A percentile compares a stretch with the other conserved stretches of the same genome.
These are phyloP conservation scores for Arthrobotrys conoides DNA, from an alignment of 2,329 filamentous ascomycete species.

Conservation along the genomic window DNA sequence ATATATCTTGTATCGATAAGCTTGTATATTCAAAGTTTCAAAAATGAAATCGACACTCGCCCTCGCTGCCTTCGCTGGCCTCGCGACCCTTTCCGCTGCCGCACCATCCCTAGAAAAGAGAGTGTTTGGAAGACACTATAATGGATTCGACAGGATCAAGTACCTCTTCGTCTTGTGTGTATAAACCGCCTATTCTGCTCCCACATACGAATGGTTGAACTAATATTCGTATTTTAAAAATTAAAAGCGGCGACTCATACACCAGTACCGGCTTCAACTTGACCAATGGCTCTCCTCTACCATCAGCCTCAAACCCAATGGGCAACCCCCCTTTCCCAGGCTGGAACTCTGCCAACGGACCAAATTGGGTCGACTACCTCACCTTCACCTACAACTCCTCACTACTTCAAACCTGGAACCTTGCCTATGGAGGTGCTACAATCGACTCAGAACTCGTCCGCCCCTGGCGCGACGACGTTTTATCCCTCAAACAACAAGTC, in stretches of 20 bases:
- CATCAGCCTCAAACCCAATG: conserved; percentile 66
- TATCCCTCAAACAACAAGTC: conserved; percentile 67
- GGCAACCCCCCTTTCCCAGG: conserved; percentile 68
- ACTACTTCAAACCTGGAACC: conserved; percentile 70
- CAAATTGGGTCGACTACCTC: conserved; percentile 73
- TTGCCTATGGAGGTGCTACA: conserved; percentile 70
- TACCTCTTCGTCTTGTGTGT: conserved; percentile 64
- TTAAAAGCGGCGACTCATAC: conserved; percentile 68
- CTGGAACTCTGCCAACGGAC: conserved; percentile 69
- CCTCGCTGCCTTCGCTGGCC: conserved; percentile 49
- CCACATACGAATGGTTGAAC: not conserved
- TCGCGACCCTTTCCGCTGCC: conserved; percentile 43
- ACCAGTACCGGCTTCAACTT: conserved; percentile 67
- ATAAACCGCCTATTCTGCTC: not conserved
- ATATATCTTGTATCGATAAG: conserved; percentile 23
- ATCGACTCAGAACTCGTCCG: conserved; percentile 67
- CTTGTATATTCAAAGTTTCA: not conserved
- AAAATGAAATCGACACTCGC: conserved; percentile 54
- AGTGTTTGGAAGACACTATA: conserved; percentile 56
- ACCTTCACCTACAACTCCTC: conserved; percentile 69
- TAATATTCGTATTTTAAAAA: not conserved
- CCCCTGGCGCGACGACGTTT: conserved; percentile 66
- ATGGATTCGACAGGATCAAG: conserved; percentile 62
- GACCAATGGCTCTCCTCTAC: conserved; percentile 65
- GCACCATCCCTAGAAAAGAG: conserved; percentile 48